Conservation (phyloP, 2,329 filamentous ascomycete species). For the Fusarium lyarnte region DNA sequence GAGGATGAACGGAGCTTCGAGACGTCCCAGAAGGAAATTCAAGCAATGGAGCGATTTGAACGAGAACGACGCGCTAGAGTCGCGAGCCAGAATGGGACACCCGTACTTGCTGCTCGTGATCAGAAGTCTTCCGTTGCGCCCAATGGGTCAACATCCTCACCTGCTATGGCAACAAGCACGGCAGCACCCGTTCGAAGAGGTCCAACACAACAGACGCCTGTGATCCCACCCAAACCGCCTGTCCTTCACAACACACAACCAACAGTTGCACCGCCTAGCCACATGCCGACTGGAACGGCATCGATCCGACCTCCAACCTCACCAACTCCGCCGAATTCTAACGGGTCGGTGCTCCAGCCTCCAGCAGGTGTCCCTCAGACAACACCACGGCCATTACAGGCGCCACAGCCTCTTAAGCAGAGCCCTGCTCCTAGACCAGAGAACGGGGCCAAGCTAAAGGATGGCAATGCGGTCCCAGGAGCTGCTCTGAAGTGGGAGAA, state of each 20-base stretch:
- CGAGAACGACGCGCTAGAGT: slow-evolving; percentile 50
- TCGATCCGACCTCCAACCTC: slow-evolving; percentile 44
- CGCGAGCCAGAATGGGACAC: slow-evolving; percentile 48
- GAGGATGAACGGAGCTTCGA: slow-evolving; percentile 77
- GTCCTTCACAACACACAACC: slow-evolving; percentile 35
- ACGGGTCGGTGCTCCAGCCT: slow-evolving; percentile 50
- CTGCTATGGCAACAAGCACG: slow-evolving; percentile 28
- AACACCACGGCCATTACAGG: slow-evolving; percentile 46
- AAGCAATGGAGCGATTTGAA: slow-evolving; percentile 67
- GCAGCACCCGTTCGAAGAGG: slow-evolving; percentile 42
- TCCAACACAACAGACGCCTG: slow-evolving; percentile 47
- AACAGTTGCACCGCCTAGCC: slow-evolving; percentile 43
- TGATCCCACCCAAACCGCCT: slow-evolving; percentile 49
- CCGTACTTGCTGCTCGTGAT: slow-evolving; percentile 48
- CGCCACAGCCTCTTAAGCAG: slow-evolving; percentile 46
- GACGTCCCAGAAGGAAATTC: slow-evolving; percentile 72
- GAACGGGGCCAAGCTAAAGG: slow-evolving; percentile 44
- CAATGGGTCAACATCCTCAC: slow-evolving; percentile 40
- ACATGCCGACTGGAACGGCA: slow-evolving; percentile 43
- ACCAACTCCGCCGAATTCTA: slow-evolving; percentile 45
- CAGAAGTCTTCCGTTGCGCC: slow-evolving; percentile 40
- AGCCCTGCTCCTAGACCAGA: slow-evolving; percentile 50
- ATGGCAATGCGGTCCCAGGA: slow-evolving; percentile 35
- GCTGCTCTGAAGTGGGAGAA: slow-evolving; percentile 54
- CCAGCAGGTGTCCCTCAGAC: slow-evolving; percentile 48